Percentiles rank a stretch among this genome's conserved stretches.
These are phyloP conservation scores for Talaromyces albobiverticillius DNA, from an alignment of 2,329 filamentous ascomycete species.

Conservation along the genomic window DNA sequence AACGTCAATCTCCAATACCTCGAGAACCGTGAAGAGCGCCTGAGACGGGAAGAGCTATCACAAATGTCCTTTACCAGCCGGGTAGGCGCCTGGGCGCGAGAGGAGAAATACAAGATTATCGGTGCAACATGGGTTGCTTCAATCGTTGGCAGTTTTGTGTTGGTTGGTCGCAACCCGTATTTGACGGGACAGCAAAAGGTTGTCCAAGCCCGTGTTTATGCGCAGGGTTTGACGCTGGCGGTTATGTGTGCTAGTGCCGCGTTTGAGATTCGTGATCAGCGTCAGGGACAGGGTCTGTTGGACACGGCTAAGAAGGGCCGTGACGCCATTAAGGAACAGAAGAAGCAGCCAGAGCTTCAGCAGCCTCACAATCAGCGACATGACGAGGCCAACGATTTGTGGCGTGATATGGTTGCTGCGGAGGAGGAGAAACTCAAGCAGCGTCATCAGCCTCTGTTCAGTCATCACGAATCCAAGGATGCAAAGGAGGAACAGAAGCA, in stretches of 20 bases:
- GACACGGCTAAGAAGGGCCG: constrained; percentile 66
- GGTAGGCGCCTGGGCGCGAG: constrained; percentile 68
- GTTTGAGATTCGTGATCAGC: constrained; percentile 78
- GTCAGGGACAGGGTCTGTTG: constrained; percentile 57
- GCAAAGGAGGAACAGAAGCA: no score
- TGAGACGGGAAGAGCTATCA: constrained; percentile 52
- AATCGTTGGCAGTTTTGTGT: constrained; percentile 69
- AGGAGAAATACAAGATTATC: constrained; percentile 85
- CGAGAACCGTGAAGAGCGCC: constrained; percentile 59
- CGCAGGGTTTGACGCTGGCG: constrained; percentile 81
- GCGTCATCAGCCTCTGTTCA: constrained; percentile 37
- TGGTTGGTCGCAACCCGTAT: constrained; percentile 76
- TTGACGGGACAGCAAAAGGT: constrained; percentile 78
- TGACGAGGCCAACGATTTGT: constrained; percentile 77
- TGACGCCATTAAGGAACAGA: constrained; percentile 64
- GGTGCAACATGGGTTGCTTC: constrained; percentile 76
- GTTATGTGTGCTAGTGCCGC: constrained; percentile 79
- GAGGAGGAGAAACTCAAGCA: constrained; percentile 46
- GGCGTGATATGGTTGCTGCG: constrained; percentile 61
- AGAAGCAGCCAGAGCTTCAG: constrained; percentile 63
- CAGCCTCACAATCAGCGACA: constrained; percentile 88
- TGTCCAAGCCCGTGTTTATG: constrained; percentile 91
- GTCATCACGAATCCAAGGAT: constrained; percentile 26
- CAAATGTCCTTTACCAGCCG: constrained; percentile 59
- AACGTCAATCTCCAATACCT: constrained; percentile 68